phyloP scores from a whole-genome alignment of 257 asterid species.

The Buddleja alternifolia region DNA sequence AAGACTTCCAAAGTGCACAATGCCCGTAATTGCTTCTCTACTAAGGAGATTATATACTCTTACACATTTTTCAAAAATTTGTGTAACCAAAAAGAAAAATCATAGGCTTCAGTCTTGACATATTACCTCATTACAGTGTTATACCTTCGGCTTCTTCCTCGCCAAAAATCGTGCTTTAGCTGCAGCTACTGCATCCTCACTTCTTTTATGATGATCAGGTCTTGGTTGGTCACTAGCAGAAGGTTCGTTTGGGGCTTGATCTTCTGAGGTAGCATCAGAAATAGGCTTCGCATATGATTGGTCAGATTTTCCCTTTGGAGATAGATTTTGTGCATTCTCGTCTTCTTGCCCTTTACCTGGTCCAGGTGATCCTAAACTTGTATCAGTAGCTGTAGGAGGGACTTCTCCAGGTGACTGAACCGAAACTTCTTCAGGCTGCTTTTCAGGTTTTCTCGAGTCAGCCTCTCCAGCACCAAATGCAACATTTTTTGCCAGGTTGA shows the following conservation, averaged over 20 bases:
- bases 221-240: conserved; percentile 41
- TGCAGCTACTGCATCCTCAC: conserved; percentile 55
- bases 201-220: conserved; percentile 53
- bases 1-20: neutral
- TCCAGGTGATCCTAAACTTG: conserved; percentile 41
- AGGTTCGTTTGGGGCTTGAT: conserved; percentile 32
- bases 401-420: conserved; percentile 39
- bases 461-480: conserved; percentile 82
- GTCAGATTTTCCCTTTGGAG: conserved; percentile 45
- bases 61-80: neutral
- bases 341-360: conserved; percentile 34
- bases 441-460: conserved; percentile 44
- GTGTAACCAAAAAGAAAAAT: neutral
- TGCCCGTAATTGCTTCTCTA: neutral
- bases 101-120: conserved; percentile 2
- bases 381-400: conserved; percentile 37
- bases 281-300: conserved; percentile 32
- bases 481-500: conserved; percentile 69
- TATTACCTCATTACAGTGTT: conserved; percentile 32
- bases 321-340: conserved; percentile 32
- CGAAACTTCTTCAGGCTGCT: conserved; percentile 40
- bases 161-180: conserved; percentile 77
- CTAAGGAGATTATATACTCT: neutral
- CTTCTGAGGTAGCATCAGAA: conserved; percentile 42
- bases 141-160: conserved; percentile 72